Percentiles rank a stretch among this genome's conserved stretches.
Evolutionary conservation across 1,284 basidiomycete genomes (phyloP).

Genomic region (Thelephora terrestris): DNA sequence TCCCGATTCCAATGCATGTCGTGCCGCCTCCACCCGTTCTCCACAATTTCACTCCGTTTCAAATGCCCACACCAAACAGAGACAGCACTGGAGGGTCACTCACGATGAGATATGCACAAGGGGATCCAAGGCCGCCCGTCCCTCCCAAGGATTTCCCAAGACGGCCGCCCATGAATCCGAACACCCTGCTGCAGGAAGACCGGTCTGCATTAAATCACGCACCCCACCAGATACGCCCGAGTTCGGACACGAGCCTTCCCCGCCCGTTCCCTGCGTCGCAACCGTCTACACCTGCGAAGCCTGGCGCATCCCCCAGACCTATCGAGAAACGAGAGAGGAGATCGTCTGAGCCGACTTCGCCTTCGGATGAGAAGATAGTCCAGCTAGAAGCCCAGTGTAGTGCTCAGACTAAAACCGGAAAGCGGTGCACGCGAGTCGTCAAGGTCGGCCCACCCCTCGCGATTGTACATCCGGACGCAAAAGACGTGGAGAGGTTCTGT

Average conservation of each 20-base stretch:
- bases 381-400: constrained; percentile 34
- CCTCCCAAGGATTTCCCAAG: background rate
- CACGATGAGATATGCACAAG: background rate
- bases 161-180: background rate
- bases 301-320: too few relatives aligned
- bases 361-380: constrained; percentile 20
- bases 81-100: background rate
- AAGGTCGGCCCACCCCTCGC: constrained; percentile 37
- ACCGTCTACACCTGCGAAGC: background rate
- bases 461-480: constrained; percentile 25
- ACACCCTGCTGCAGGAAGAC: background rate
- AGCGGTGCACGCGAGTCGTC: constrained; percentile 51
- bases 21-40: background rate
- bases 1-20: background rate
- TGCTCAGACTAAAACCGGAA: constrained; percentile 55
- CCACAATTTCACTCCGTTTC: background rate
- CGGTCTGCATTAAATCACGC: background rate
- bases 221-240: background rate
- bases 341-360: constrained; percentile 9
- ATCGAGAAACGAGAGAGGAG: background rate
- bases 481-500: constrained; percentile 46
- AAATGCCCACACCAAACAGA: background rate
- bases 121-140: background rate
- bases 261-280: background rate
- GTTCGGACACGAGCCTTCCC: background rate